Conservation (phyloP, 768 basidiomycete species). For the Tricholoma furcatifolium region DNA sequence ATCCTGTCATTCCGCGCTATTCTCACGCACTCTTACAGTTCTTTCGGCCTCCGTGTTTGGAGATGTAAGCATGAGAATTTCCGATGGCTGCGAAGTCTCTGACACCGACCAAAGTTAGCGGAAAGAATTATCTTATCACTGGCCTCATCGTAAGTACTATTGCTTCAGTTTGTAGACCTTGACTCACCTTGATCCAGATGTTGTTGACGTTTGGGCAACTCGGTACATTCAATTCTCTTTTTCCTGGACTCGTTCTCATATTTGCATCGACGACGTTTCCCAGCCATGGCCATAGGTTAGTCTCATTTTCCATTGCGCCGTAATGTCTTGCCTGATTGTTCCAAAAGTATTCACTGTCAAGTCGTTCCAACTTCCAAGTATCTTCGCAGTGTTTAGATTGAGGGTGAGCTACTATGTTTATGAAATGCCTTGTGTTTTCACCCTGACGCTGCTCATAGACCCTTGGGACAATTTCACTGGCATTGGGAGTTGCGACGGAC, state of each 20-base stretch:
- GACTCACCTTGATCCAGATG: conserved; percentile 29
- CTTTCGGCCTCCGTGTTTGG: conserved; percentile 63
- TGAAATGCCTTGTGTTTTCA: neutral
- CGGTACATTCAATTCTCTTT: conserved; percentile 26
- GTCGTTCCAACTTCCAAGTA: conserved; percentile 43
- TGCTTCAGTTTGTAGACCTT: neutral
- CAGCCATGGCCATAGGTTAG: conserved; percentile 41
- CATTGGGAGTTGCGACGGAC: conserved; percentile 55
- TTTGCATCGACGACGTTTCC: neutral
- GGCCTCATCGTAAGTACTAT: conserved; percentile 47
- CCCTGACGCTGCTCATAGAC: conserved; percentile 27
- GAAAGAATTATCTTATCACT: conserved; percentile 51
- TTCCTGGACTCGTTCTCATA: conserved; percentile 7
- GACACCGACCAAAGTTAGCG: conserved; percentile 45
- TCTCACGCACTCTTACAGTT: conserved; percentile 30
- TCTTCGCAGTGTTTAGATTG: conserved; percentile 43
- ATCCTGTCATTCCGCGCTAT: conserved; percentile 2
- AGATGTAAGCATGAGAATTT: conserved; percentile 42
- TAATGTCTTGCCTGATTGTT: neutral
- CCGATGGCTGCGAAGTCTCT: neutral
- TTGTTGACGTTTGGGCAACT: conserved; percentile 49
- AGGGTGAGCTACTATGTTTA: conserved; percentile 32
- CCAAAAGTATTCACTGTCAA: conserved; percentile 38
- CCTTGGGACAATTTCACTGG: conserved; percentile 52
- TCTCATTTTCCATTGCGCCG: conserved; percentile 1